Evolutionary conservation across 2,329 filamentous ascomycete species (phyloP), one percentile per base, ranked within the genome.

Genomic region (Blastomyces gilchristii): DNA sequence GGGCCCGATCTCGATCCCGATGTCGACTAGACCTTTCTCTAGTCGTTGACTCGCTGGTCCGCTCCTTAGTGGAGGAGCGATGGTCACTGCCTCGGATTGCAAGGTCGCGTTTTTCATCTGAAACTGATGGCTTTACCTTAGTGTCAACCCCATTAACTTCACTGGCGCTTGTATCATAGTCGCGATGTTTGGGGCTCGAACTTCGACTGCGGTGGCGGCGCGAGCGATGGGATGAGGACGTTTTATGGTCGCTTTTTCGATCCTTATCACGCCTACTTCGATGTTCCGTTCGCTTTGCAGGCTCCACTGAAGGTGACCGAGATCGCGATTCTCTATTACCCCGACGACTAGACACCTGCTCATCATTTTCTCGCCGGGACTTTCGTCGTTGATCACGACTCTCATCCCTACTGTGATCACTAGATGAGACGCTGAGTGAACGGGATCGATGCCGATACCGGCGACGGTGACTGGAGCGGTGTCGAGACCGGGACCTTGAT

Each of bases 241-340:
- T 63, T 69, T 76, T 73, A 67, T 75, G 70, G 64, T 75, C 68
- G 66, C 69, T 68, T 70, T 74, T 69, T 68, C 78, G 69, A n/a
- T 83, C 81, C 63, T 80, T 79, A 52, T 88, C 84, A 66, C 81
- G 82, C 60, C 83, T 85, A 67, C 85, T 85, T 65, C 85, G 83
- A 68, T 86, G 83, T 58, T 81, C 80, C 7, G 83, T 81, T 62
- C 81, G 84, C 47, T 80, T 79, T 5, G 81, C 80, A 11, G 82
- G 80, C 14, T 85, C 83, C 1, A 82, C 83, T 2, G 89, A 90
- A 5, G 81, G 80, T n/a, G 88, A 90, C 63, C 87, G 81, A 0
- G 86, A 85, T 60, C 82, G 81, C 58, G 85, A 82, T 14, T 78
- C 76, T 67, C 80, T 70, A 66, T 79, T 25, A 78, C 58, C 79